Base-by-base conservation (phyloP, 306 rosid genomes). In the Vigna angularis region DNA sequence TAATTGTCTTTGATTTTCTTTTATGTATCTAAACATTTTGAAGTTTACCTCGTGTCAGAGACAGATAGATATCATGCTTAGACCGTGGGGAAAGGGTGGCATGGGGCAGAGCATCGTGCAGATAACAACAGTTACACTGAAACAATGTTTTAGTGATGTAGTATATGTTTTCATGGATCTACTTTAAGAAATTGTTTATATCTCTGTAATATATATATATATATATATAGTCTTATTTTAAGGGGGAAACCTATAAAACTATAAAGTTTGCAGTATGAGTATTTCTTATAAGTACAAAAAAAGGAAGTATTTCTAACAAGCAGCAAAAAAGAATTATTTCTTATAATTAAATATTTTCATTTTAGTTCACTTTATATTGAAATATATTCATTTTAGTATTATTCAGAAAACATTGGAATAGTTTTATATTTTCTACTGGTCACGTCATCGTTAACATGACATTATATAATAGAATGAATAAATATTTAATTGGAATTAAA, bases 31-130 rank as follows among this genome's bases (percentile, higher is more conserved):
- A 10, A 64, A 58, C 38, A 72, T 72, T 48, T 16, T 20, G 61
- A 18, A 57, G 50, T 61, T 10, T 62, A 61, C 34, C 73, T 75
- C 18, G 20, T 16, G 16, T 67, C 49, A 44, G 38, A 32, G n/a
- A 42, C 50, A 20, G 63, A 65, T 73, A 82, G 55, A 14, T 6
- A 61, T 51, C 53, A 14, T 70, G 26, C 40, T 61, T 44, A 18
- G 11, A 15, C 26, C 7, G 57, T 36, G 63, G 45, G 71, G 26
- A 40, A 76, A 12, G 4, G 20, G 36, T 6, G 22, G 3, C n/a
- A 3, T 30, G 38, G 38, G 38, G 18, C 17, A 4, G 49, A 22
- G 77, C 9, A 12, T 36, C 28, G 3, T 8, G 65, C 20, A 34
- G 58, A 50, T 53, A 80, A 42, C 47, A 42, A 34, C 5, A 34